Evolutionary conservation across 768 basidiomycete genomes (phyloP).

Genomic region (Russula virescens): DNA sequence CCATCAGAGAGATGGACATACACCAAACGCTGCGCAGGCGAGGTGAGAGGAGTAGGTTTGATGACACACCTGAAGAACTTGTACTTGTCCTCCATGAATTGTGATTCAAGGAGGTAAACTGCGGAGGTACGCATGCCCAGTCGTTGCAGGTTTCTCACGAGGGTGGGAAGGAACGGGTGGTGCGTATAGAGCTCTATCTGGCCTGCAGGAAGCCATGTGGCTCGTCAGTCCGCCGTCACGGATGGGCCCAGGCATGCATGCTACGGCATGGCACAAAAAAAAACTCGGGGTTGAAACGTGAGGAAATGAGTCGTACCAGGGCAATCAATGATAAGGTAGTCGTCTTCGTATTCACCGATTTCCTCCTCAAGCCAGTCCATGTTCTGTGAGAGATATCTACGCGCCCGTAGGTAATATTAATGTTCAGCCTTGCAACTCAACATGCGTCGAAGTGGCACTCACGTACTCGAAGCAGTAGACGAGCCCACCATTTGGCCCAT

Average conservation of each 20-base stretch:
- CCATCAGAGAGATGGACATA: neutral
- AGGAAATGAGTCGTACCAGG: constrained; percentile 49
- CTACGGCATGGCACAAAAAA: constrained; percentile 6
- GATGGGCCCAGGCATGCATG: neutral
- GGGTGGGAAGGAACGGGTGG: constrained; percentile 89
- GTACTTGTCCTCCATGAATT: constrained; percentile 99
- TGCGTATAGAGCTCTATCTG: constrained; percentile 99
- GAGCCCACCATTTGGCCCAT: constrained; percentile 95
- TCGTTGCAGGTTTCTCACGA: constrained; percentile 68
- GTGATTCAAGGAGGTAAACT: constrained; percentile 91
- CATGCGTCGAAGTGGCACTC: constrained; percentile 34
- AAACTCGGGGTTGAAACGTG: neutral
- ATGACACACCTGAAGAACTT: constrained; percentile 83
- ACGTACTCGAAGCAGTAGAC: constrained; percentile 99
- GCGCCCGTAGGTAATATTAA: constrained; percentile 4
- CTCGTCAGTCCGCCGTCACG: constrained; percentile 2
- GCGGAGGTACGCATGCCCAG: constrained; percentile 85
- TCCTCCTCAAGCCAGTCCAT: constrained; percentile 99
- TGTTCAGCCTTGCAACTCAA: neutral
- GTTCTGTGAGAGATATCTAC: constrained; percentile 90
- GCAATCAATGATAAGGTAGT: constrained; percentile 91
- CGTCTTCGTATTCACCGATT: constrained; percentile 89
- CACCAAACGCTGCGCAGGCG: constrained; percentile 12
- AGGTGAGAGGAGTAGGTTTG: neutral
- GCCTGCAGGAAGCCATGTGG: constrained; percentile 40